Evolutionary conservation across 2,329 filamentous ascomycete genomes (phyloP).

Genomic region (Aspergillus fumigatus): DNA sequence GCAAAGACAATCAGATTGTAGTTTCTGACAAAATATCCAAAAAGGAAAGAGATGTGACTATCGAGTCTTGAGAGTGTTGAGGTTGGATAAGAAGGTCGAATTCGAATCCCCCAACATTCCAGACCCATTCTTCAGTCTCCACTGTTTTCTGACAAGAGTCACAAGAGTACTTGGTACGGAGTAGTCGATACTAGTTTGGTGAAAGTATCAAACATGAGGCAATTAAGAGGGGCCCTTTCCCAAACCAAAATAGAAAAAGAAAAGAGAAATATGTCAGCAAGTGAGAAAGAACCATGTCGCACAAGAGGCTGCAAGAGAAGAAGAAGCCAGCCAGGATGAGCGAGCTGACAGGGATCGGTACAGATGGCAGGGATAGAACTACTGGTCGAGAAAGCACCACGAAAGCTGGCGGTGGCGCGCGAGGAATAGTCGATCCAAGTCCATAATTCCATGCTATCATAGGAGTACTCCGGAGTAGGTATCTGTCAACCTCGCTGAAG

Average conservation of each 20-base stretch:
- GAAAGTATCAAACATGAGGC: background rate
- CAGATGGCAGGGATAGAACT: slow-evolving; percentile 15
- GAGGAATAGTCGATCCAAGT: slow-evolving; percentile 14
- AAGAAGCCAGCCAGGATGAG: slow-evolving; percentile 13
- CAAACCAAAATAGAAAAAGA: background rate
- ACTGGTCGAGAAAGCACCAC: slow-evolving; percentile 20
- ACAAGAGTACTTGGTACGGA: background rate
- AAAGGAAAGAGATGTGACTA: background rate
- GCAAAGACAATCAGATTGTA: slow-evolving; percentile 11
- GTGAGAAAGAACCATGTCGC: slow-evolving; percentile 17
- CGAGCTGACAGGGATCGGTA: slow-evolving; percentile 17
- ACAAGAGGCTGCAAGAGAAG: slow-evolving; percentile 13
- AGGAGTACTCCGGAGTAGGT: background rate
- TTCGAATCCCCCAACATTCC: background rate
- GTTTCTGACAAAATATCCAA: background rate
- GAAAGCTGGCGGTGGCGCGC: slow-evolving; percentile 17
- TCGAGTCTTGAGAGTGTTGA: background rate
- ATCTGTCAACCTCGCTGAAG: background rate
- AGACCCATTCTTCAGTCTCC: background rate
- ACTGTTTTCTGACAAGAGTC: background rate
- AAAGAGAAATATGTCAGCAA: slow-evolving; percentile 17
- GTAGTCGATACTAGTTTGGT: background rate
- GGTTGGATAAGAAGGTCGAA: background rate
- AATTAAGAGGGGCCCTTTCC: background rate
- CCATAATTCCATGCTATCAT: background rate